phyloP scores from a whole-genome alignment of 1,284 basidiomycete species.

The Afroboletus lepidellus region DNA sequence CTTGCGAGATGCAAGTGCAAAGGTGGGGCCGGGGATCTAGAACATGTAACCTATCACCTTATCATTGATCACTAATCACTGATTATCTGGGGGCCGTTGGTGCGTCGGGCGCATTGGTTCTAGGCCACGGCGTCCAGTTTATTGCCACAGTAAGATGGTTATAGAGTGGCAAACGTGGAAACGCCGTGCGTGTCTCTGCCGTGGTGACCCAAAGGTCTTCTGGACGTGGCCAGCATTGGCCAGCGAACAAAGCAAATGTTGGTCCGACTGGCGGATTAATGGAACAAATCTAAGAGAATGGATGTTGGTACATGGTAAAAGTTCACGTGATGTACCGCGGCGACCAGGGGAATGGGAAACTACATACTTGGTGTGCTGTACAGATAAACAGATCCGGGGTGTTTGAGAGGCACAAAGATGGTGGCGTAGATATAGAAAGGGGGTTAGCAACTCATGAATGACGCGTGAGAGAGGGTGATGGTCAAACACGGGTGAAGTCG shows the following conservation, averaged over 20 bases:
- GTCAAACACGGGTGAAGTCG: conserved; percentile 11
- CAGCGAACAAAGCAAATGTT: neutral
- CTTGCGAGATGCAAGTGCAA: no score
- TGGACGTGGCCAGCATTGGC: neutral
- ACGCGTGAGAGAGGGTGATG: conserved; percentile 1
- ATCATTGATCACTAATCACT: neutral
- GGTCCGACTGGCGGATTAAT: neutral
- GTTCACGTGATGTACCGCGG: neutral
- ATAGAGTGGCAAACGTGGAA: neutral
- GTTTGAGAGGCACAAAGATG: neutral
- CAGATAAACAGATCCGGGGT: neutral
- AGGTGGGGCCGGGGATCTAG: neutral
- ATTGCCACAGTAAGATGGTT: neutral
- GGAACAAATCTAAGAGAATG: neutral
- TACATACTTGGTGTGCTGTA: neutral
- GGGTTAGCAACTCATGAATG: neutral
- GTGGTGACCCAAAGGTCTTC: neutral
- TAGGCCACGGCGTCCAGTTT: neutral
- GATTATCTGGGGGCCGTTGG: neutral
- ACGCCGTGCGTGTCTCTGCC: neutral
- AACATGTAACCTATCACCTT: neutral
- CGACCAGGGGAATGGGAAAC: neutral
- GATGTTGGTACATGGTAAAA: neutral
- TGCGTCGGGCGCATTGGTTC: neutral
- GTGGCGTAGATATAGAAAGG: neutral